These are phyloP conservation scores for Cryphonectria japonica DNA, from an alignment of 2,329 filamentous ascomycete genomes.

Conservation along the genomic window DNA sequence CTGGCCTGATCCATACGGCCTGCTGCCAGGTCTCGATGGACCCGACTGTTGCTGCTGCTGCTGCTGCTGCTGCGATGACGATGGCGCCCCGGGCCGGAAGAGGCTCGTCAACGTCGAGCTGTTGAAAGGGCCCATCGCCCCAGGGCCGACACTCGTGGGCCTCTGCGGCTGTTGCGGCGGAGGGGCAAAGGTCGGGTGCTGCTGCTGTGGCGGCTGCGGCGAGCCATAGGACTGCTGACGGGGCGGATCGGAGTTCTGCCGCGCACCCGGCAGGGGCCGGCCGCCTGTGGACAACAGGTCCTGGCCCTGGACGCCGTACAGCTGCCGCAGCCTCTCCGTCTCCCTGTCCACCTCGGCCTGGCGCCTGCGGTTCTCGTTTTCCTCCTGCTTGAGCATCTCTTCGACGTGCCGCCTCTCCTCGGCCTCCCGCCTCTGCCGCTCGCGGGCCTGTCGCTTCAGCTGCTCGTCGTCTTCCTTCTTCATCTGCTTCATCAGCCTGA, in stretches of 20 bases:
- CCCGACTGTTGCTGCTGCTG: constrained; percentile 26
- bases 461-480: constrained; percentile 58
- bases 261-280: constrained; percentile 29
- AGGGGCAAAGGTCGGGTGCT: constrained; percentile 26
- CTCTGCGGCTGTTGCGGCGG: constrained; percentile 36
- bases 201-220: constrained; percentile 33
- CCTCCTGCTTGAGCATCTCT: constrained; percentile 69
- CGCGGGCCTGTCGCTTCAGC: constrained; percentile 48
- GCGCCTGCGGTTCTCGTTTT: constrained; percentile 59
- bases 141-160: constrained; percentile 54
- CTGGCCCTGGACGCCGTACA: constrained; percentile 66
- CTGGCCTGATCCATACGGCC: constrained; percentile 30
- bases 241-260: constrained; percentile 17
- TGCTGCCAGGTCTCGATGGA: constrained; percentile 32
- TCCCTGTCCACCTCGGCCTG: constrained; percentile 73
- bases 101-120: constrained; percentile 34
- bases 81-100: constrained; percentile 34
- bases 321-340: constrained; percentile 74
- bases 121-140: constrained; percentile 31
- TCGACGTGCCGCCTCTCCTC: constrained; percentile 63
- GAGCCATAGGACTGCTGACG: constrained; percentile 25
- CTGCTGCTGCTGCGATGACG: constrained; percentile 33
- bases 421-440: constrained; percentile 59
- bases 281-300: constrained; percentile 35
- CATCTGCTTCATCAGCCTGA: constrained; percentile 62